These are phyloP conservation scores for Chaetoceros tenuissimus DNA, from an alignment of 108 stramenopile genomes.

Conservation along the genomic window DNA sequence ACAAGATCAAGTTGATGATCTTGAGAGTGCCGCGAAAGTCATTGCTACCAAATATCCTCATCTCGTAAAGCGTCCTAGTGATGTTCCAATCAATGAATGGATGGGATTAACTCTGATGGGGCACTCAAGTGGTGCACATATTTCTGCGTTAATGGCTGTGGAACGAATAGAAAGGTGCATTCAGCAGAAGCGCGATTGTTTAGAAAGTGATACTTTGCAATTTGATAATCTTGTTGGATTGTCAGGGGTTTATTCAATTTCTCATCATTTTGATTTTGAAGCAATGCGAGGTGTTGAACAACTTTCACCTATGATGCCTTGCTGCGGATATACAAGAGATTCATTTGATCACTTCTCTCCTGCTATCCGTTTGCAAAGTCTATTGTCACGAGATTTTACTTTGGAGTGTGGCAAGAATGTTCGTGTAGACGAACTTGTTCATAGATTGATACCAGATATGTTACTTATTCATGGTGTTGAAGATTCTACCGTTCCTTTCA, in stretches of 20 bases:
- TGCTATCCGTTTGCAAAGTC: constrained; percentile 25
- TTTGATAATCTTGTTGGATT: constrained; percentile 51
- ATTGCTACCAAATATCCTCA: constrained; percentile 19
- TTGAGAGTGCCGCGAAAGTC: constrained; percentile 16
- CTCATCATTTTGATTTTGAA: constrained; percentile 80
- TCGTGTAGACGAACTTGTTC: background rate
- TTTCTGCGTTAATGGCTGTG: constrained; percentile 45
- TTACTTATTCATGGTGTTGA: constrained; percentile 76
- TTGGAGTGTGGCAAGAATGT: background rate
- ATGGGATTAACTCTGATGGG: constrained; percentile 52
- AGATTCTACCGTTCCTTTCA: constrained; percentile 75
- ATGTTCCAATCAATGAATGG: constrained; percentile 9
- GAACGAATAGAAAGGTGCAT: constrained; percentile 25
- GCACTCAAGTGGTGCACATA: constrained; percentile 76
- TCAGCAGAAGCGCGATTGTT: background rate
- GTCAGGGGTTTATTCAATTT: constrained; percentile 69
- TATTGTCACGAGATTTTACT: constrained; percentile 5
- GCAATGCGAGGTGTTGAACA: constrained; percentile 79
- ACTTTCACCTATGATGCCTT: constrained; percentile 70
- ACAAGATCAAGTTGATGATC: constrained; percentile 51
- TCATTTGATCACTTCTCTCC: constrained; percentile 51
- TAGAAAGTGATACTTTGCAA: background rate
- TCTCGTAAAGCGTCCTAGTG: constrained; percentile 1
- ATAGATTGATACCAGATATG: constrained; percentile 21
- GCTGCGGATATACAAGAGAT: constrained; percentile 45